Base-by-base conservation (phyloP, 768 basidiomycete species). In the Suillus luteus region DNA sequence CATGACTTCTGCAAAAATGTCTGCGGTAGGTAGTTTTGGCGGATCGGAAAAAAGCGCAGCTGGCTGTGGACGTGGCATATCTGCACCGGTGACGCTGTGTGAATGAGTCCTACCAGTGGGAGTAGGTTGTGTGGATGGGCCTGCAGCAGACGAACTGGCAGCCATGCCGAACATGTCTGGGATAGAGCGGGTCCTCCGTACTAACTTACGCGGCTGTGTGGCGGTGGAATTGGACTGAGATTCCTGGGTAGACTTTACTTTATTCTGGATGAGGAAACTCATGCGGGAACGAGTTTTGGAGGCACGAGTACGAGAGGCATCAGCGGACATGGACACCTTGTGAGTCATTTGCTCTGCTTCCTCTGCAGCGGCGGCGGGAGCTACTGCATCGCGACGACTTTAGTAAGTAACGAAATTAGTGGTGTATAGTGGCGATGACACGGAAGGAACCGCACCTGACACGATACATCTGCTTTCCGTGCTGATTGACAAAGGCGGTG, bases 401-500 rank as follows among this genome's bases (percentile, higher is more conserved):
- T 62, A 43, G 9, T 10, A 17, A 33, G 3, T n/a, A 33, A 38
- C 24, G 38, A 24, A 17, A 57, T 57, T 57, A 57, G 37, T 31
- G 4, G 27, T 60, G 49, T 14, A 60, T 24, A 11, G 31, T 37
- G 19, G n/a, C 31, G 24, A 52, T 60, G 27, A 57, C 9, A 27
- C 11, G 24, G 24, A 10, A 27, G 14, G 15, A 15, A 35, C 15
- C 60, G 60, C 40, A 92, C 91, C 90, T 87, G 52, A 95, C 83
- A 57, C 92, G 88, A 76, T 81, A 93, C 81, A 90, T 85, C 72
- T 83, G 81, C 69, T 86, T 87, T 60, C 92, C 92, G 75, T 91
- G 86, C 71, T 92, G 90, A 71, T 91, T 93, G 55, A 90, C 83
- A 69, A 91, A 87, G 9, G 88, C 87, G n/a, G 91, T 93, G 69